Percentiles rank a stretch among this genome's conserved stretches.
Evolutionary conservation across 139 green algal genomes (phyloP).

Genomic region (Ostreobium quekettii): DNA sequence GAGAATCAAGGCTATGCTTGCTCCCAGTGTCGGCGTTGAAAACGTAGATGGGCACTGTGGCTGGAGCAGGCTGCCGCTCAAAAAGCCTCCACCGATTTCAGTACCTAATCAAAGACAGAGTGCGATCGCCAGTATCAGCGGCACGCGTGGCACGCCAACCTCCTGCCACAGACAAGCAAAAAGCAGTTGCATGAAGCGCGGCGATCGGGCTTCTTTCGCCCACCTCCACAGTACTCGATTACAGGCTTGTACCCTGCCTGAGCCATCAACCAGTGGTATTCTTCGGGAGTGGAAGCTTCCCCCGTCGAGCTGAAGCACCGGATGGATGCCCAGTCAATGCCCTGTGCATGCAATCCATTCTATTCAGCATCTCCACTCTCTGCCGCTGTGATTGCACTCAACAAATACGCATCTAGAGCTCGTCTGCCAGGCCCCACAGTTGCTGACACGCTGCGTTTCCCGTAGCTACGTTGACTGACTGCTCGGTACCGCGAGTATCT

Average conservation of each 20-base stretch:
- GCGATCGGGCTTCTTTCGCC: not conserved
- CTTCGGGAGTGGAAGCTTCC: conserved; percentile 58
- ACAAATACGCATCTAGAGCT: no score
- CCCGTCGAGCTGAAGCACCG: conserved; percentile 60
- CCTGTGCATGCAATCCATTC: no score
- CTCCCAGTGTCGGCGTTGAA: conserved; percentile 57
- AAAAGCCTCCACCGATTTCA: conserved; percentile 81
- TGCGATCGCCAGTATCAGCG: not conserved
- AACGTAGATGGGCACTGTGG: conserved; percentile 66
- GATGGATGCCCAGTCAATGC: conserved; percentile 37
- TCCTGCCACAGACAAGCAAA: not conserved
- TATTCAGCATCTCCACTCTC: no score
- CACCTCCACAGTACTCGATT: conserved; percentile 84
- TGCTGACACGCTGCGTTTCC: no score
- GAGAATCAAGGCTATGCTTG: not conserved
- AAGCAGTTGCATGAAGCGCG: not conserved
- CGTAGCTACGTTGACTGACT: no score
- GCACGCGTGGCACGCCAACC: not conserved
- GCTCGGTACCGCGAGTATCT: no score
- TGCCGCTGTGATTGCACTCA: no score
- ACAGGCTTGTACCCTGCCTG: conserved; percentile 63
- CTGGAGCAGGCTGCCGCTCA: conserved; percentile 61
- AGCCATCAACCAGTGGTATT: conserved; percentile 68
- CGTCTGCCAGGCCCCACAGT: no score
- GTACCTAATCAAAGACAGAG: conserved; percentile 50